Evolutionary conservation across 306 rosid genomes (phyloP).

Genomic region (Casuarina glauca): DNA sequence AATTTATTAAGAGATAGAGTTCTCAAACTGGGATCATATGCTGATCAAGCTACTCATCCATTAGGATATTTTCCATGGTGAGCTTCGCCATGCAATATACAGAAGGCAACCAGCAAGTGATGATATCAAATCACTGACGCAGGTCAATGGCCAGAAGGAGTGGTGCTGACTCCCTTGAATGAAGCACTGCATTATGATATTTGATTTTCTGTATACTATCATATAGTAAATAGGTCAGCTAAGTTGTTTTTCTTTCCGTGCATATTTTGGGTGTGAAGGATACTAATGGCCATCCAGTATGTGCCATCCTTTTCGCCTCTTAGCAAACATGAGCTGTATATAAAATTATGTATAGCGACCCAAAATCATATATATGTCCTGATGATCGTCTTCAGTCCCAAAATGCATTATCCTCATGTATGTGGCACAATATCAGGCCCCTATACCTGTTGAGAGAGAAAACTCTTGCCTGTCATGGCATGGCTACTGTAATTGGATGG

Average conservation of each 20-base stretch:
- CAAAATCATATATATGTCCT: slow-evolving; percentile 23
- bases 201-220: slow-evolving; percentile 27
- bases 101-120: slow-evolving; percentile 31
- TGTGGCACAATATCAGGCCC: slow-evolving; percentile 2
- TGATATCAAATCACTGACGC: slow-evolving; percentile 15
- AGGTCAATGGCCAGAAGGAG: slow-evolving; percentile 23
- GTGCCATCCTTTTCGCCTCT: slow-evolving; percentile 31
- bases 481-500: not conserved
- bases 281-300: slow-evolving; percentile 32
- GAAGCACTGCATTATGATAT: slow-evolving; percentile 30
- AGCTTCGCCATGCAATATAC: slow-evolving; percentile 17
- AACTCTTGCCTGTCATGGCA: not conserved
- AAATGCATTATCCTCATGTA: slow-evolving; percentile 19
- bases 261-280: slow-evolving; percentile 42
- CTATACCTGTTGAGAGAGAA: not conserved
- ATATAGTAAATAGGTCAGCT: slow-evolving; percentile 22
- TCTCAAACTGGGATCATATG: slow-evolving; percentile 31
- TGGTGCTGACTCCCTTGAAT: slow-evolving; percentile 30
- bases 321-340: slow-evolving; percentile 44
- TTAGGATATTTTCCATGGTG: slow-evolving; percentile 10
- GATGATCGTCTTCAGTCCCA: slow-evolving; percentile 9
- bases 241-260: slow-evolving; percentile 28
- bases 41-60: slow-evolving; percentile 24
- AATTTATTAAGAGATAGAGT: slow-evolving; percentile 30
- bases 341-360: slow-evolving; percentile 33